phyloP scores from a whole-genome alignment of 139 green algal species.

The Haematococcus lacustris region DNA sequence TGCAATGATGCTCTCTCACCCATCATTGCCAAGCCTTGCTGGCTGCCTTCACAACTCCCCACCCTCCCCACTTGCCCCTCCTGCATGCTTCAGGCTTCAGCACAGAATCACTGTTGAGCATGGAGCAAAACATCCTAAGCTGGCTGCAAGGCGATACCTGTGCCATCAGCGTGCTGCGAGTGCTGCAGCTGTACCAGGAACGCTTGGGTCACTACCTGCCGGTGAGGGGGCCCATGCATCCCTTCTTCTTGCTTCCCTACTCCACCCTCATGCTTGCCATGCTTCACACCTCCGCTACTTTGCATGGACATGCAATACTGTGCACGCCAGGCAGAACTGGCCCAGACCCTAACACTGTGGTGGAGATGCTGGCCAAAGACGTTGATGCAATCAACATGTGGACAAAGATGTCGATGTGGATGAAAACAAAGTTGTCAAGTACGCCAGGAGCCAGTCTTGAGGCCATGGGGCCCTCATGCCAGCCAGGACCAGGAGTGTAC shows the following conservation, averaged over 20 bases:
- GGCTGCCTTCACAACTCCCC: neutral
- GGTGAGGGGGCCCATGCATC: neutral
- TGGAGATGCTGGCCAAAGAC: too few species aligned
- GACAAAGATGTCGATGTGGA: too few species aligned
- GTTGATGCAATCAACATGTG: too few species aligned
- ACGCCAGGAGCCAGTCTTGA: neutral
- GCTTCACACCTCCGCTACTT: neutral
- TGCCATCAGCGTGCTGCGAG: conserved; percentile 58
- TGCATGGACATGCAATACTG: neutral
- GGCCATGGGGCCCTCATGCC: neutral
- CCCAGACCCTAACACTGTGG: neutral
- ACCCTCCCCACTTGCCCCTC: conserved; percentile 3
- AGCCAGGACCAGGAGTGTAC: neutral
- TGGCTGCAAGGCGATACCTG: conserved; percentile 26
- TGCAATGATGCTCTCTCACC: too few species aligned
- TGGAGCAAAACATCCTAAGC: conserved; percentile 33
- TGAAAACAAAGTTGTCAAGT: too few species aligned
- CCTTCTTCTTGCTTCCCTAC: neutral
- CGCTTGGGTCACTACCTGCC: conserved; percentile 54
- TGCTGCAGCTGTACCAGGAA: conserved; percentile 73
- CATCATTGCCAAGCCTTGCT: too few species aligned
- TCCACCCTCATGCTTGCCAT: neutral
- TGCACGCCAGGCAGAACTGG: too few species aligned
- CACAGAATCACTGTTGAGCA: conserved; percentile 12
- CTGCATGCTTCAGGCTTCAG: conserved; percentile 24